Evolutionary conservation across 164 flowering plant species (phyloP).

Genomic region (Chloranthus sessilifolius): DNA sequence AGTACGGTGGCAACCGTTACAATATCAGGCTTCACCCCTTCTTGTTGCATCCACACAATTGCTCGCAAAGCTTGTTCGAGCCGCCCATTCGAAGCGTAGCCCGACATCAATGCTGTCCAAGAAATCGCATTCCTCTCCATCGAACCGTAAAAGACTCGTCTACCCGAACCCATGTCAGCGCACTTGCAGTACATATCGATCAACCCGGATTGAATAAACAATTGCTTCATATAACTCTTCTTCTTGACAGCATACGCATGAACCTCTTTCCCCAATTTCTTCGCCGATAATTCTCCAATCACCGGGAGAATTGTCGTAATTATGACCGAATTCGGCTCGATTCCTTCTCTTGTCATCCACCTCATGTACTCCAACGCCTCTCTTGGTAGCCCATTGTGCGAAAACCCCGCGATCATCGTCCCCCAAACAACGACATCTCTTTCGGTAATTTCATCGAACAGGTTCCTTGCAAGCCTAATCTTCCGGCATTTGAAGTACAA

Average conservation of each 20-base stretch:
- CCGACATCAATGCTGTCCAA: conserved; percentile 90
- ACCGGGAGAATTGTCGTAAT: conserved; percentile 62
- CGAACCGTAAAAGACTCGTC: conserved; percentile 57
- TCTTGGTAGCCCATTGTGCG: conserved; percentile 55
- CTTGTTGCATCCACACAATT: conserved; percentile 88
- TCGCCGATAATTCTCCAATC: conserved; percentile 47
- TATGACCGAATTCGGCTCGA: conserved; percentile 60
- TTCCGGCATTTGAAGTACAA: conserved; percentile 86
- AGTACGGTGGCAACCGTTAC: conserved; percentile 76
- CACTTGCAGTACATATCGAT: conserved; percentile 93
- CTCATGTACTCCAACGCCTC: conserved; percentile 60
- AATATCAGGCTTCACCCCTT: conserved; percentile 84
- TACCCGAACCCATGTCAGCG: conserved; percentile 58
- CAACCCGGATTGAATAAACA: conserved; percentile 58
- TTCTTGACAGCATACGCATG: conserved; percentile 71
- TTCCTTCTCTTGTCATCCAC: conserved; percentile 57
- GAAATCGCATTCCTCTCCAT: conserved; percentile 60
- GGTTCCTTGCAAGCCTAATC: conserved; percentile 46
- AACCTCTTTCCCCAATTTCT: conserved; percentile 58
- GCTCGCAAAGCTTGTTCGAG: conserved; percentile 79
- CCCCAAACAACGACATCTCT: conserved; percentile 84
- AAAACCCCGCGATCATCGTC: conserved; percentile 76
- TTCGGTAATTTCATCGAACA: conserved; percentile 56
- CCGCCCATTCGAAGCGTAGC: conserved; percentile 66
- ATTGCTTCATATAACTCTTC: conserved; percentile 37